Evolutionary conservation across 176 grass and related monocot species (phyloP).

Genomic region (Avena sativa): DNA sequence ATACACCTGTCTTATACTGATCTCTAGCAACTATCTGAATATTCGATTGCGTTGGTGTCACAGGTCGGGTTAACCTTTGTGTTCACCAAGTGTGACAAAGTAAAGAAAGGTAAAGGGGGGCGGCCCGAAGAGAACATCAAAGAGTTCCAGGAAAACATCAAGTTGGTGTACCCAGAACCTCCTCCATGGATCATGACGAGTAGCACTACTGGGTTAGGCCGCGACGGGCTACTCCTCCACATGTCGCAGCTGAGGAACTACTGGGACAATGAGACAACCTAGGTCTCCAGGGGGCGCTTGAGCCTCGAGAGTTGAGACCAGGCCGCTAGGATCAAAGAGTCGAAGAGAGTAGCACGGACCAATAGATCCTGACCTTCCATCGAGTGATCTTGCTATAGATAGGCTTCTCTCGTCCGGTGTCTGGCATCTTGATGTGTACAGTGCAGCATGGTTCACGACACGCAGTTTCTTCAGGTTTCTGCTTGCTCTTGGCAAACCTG

Average conservation of each 20-base stretch:
- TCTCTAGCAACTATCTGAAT: not conserved
- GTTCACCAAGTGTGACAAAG: conserved; percentile 99
- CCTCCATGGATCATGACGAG: conserved; percentile 98
- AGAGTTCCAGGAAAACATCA: conserved; percentile 80
- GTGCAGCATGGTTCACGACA: not conserved
- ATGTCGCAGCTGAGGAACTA: conserved; percentile 90
- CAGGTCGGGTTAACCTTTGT: conserved; percentile 94
- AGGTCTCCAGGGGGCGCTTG: not conserved
- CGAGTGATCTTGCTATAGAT: not conserved
- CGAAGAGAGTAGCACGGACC: not conserved
- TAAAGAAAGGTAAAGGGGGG: conserved; percentile 74
- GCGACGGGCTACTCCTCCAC: conserved; percentile 71
- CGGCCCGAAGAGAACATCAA: conserved; percentile 87
- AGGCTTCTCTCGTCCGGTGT: not conserved
- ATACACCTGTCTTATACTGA: not conserved
- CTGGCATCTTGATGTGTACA: conserved; percentile 21
- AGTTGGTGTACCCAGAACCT: conserved; percentile 59
- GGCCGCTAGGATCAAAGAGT: not conserved
- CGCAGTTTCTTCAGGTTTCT: not conserved
- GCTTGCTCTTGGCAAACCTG: not conserved
- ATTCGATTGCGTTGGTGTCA: conserved; percentile 19
- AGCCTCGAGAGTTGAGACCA: not conserved
- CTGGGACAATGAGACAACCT: conserved; percentile 72
- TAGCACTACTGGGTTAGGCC: conserved; percentile 71
- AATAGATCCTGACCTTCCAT: too few species aligned